Percentiles rank a stretch among this genome's conserved stretches.
Conservation (phyloP, 2,329 filamentous ascomycete genomes). For the Colletotrichum spaethianum region DNA sequence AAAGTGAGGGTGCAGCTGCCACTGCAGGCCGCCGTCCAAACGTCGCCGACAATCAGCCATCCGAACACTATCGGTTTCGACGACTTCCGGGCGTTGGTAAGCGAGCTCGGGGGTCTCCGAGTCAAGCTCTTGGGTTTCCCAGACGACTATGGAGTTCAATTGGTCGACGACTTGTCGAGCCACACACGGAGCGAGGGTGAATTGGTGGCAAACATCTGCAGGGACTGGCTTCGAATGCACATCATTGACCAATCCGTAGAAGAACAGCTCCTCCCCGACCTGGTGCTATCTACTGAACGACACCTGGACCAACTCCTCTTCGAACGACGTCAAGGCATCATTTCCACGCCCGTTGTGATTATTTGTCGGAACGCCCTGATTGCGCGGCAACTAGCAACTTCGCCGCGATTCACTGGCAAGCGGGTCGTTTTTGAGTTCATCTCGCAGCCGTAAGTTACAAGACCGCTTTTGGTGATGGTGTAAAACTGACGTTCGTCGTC, state of each 20-base stretch:
- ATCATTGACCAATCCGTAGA: constrained; percentile 42
- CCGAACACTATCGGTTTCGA: constrained; percentile 42
- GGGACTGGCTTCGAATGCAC: constrained; percentile 51
- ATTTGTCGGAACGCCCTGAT: constrained; percentile 51
- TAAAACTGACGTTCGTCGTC: neutral
- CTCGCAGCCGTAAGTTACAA: constrained; percentile 52
- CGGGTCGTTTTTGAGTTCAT: constrained; percentile 53
- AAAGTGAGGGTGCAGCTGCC: constrained; percentile 52
- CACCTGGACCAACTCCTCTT: constrained; percentile 13
- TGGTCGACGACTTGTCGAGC: constrained; percentile 8
- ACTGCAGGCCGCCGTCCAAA: constrained; percentile 39
- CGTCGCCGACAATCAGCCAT: neutral
- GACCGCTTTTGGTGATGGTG: fast-evolving
- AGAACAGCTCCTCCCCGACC: constrained; percentile 43
- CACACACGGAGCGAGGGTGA: constrained; percentile 38
- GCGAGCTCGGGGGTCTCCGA: constrained; percentile 50
- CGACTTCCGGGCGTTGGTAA: constrained; percentile 48
- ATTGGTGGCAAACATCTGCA: constrained; percentile 48
- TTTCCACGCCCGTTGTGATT: constrained; percentile 44
- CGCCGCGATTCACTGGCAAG: constrained; percentile 41
- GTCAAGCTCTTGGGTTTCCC: constrained; percentile 47
- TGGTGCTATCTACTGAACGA: constrained; percentile 46
- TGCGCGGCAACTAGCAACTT: constrained; percentile 46
- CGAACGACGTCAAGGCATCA: neutral
- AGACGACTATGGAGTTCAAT: neutral